Base-by-base conservation (phyloP, 257 asterid genomes). In the Nicotiana tabacum region DNA sequence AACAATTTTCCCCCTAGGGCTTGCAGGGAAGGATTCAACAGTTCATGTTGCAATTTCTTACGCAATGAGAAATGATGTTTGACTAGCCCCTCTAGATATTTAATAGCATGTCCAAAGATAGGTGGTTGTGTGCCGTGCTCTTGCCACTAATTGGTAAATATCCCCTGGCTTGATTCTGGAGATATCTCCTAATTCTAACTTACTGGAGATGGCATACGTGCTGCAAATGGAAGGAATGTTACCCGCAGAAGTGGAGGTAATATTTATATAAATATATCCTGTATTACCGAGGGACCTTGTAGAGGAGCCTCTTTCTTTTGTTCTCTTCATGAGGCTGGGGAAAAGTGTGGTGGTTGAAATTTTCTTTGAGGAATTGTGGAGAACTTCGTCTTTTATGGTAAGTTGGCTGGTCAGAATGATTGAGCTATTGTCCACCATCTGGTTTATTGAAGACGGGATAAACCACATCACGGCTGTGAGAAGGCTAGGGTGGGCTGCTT, bases 371-470 rank as follows among this genome's bases (percentile, higher is more conserved):
- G 85, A 81, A 61, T 61, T 66, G 90, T 85, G 90, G 92, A 90
- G 85, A 83, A 81, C 67, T 85, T 21, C 81, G 53, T 84, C 83
- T 86, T 87, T 81, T 53, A 56, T 88, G 77, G 85, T 64, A 37
- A 77, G 88, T 82, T 81, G 88, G 86, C 77, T 77, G 60, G 83
- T 83, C 70, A 82, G 83, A 89, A 91, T 88, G 83, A 93, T 90
- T 91, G 85, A 89, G 82, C 87, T 79, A 24, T 83, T 90, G 93
- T 90, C 95, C 88, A 88, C 91, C 93, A 92, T 86, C 80, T 86
- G 81, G 64, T 65, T 76, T 72, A 77, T 10, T 69, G 78, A 82
- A 83, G 70, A 33, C 66, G 46, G 64, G 83, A 39, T 80, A 18
- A 72, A 53, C 83, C 70, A 18, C 17, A 33, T n/a, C 37, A 46